phyloP scores from a whole-genome alignment of 106 monocot genomes.

The Gastrodia elata region DNA sequence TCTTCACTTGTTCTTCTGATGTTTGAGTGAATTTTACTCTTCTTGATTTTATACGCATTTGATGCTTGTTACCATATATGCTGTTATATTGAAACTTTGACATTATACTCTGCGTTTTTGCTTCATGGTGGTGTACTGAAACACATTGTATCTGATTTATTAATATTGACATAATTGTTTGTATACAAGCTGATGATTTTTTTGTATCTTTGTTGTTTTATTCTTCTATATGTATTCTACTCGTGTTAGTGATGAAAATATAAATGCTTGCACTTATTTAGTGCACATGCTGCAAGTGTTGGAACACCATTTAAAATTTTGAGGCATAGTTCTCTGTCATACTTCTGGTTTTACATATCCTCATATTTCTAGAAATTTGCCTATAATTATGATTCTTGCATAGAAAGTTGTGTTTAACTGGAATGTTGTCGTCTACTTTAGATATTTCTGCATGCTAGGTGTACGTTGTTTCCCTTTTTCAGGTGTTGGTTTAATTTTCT shows the following conservation, averaged over 20 bases:
- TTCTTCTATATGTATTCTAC: background rate
- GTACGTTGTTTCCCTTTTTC: background rate
- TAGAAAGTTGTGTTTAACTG: background rate
- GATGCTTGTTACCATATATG: background rate
- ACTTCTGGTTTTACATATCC: background rate
- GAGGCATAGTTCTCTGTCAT: background rate
- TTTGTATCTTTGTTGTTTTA: background rate
- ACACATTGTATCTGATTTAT: background rate
- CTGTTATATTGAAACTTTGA: background rate
- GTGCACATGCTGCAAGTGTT: background rate
- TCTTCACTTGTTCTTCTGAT: background rate
- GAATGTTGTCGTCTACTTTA: background rate
- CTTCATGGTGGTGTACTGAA: background rate
- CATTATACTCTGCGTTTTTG: background rate
- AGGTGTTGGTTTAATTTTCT: background rate
- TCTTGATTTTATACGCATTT: background rate
- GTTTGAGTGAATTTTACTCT: background rate
- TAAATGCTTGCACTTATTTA: background rate
- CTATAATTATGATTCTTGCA: background rate
- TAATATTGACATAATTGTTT: background rate
- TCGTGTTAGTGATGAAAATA: background rate
- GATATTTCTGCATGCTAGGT: background rate
- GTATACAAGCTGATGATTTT: background rate
- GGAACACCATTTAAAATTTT: background rate
- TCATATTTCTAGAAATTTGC: background rate